Conservation (phyloP, 2,329 filamentous ascomycete species). For the Apiospora pterosperma region DNA sequence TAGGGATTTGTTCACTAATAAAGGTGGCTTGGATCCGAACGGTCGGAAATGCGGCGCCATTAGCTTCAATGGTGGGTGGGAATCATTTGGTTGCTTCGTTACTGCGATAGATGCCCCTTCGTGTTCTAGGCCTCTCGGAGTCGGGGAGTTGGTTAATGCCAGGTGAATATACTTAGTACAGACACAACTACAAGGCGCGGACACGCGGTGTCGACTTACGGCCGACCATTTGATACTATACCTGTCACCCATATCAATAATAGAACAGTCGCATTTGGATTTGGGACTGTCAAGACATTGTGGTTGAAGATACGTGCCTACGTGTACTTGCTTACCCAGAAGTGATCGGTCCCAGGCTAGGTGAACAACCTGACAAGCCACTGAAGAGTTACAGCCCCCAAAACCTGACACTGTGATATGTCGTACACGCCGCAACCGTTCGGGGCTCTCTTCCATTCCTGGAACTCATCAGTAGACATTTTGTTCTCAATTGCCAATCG, state of each 20-base stretch:
- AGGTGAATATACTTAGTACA: not conserved
- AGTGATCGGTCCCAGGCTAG: no score
- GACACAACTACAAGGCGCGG: not conserved
- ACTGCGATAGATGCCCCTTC: not conserved
- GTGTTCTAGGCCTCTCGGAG: not conserved
- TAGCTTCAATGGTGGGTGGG: not conserved
- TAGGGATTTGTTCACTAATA: not conserved
- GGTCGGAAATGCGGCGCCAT: not conserved
- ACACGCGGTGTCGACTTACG: not conserved
- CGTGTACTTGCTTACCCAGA: not conserved
- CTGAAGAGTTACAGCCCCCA: not conserved
- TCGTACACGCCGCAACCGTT: not conserved
- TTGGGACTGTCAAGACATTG: no score
- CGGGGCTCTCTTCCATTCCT: not conserved
- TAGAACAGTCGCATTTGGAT: not conserved
- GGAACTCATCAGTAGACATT: not conserved
- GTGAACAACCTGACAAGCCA: no score
- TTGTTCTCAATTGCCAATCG: not conserved
- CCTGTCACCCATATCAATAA: not conserved
- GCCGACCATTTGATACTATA: not conserved
- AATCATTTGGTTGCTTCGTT: not conserved
- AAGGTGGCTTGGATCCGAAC: slow-evolving; percentile 3
- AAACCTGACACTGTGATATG: not conserved
- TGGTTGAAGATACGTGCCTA: not conserved
- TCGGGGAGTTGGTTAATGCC: not conserved